Conservation (phyloP, 1,284 basidiomycete species). For the Sporisorium graminicola region DNA sequence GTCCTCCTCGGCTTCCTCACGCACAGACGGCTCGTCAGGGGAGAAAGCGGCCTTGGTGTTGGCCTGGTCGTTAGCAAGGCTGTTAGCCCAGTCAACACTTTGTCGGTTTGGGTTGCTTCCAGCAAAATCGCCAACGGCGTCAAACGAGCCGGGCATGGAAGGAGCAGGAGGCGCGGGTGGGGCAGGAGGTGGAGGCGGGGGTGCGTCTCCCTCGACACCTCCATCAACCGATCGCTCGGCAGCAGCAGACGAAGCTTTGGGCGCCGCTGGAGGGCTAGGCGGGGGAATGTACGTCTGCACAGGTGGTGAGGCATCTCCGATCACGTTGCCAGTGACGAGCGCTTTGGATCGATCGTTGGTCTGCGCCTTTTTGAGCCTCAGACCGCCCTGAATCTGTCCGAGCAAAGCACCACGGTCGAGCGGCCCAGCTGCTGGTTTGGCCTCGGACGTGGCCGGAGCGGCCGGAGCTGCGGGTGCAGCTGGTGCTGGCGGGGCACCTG, state of each 20-base stretch:
- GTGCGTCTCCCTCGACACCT: conserved; percentile 18
- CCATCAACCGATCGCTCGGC: conserved; percentile 26
- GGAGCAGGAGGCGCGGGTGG: conserved; percentile 61
- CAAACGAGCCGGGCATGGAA: conserved; percentile 42
- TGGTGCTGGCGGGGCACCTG: conserved; percentile 68
- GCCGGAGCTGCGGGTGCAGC: conserved; percentile 64
- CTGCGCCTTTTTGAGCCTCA: conserved; percentile 80
- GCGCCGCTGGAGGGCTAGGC: conserved; percentile 52
- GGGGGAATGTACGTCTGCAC: conserved; percentile 70
- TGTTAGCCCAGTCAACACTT: conserved; percentile 91
- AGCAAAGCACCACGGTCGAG: conserved; percentile 80
- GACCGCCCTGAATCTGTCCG: conserved; percentile 84
- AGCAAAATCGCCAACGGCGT: conserved; percentile 66
- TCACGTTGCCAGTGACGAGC: conserved; percentile 78
- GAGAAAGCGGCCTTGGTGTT: conserved; percentile 68
- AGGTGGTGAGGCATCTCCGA: conserved; percentile 81
- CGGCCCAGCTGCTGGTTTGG: conserved; percentile 68
- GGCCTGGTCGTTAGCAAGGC: conserved; percentile 81
- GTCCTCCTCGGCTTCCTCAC: conserved; percentile 76
- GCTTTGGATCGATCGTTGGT: conserved; percentile 87
- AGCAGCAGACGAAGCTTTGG: conserved; percentile 49
- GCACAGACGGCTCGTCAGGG: conserved; percentile 74
- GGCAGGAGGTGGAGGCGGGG: conserved; percentile 70
- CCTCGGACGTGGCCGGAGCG: conserved; percentile 62
- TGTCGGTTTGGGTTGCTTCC: conserved; percentile 76